These are phyloP conservation scores for Jacaranda copaia DNA, from an alignment of 257 asterid species.

Conservation along the genomic window DNA sequence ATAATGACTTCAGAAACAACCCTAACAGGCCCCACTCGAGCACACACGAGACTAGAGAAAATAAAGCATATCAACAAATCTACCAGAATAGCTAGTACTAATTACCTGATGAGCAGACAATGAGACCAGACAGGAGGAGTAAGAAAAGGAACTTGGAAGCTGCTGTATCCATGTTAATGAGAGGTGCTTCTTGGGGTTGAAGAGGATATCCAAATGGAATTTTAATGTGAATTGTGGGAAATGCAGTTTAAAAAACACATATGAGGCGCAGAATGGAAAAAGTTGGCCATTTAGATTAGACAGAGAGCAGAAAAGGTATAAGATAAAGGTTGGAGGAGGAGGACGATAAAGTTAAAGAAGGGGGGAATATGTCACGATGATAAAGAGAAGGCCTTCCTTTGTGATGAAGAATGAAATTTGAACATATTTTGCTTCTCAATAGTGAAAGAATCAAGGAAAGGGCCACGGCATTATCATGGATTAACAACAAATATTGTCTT, in stretches of 20 bases:
- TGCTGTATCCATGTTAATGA: constrained; percentile 54
- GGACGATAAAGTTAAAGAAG: constrained; percentile 55
- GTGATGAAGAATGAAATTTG: constrained; percentile 63
- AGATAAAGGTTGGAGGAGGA: constrained; percentile 35
- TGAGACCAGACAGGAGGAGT: constrained; percentile 44
- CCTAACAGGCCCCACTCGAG: neutral
- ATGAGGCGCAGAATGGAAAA: constrained; percentile 33
- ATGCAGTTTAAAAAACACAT: constrained; percentile 13
- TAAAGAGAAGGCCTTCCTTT: constrained; percentile 71
- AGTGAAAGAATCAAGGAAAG: constrained; percentile 43
- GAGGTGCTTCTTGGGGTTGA: constrained; percentile 17
- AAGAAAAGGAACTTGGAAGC: constrained; percentile 43
- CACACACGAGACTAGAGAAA: too few species aligned
- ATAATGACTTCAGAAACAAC: neutral
- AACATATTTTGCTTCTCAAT: constrained; percentile 51
- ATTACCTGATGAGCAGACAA: constrained; percentile 56
- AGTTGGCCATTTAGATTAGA: neutral
- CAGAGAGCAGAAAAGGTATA: constrained; percentile 34
- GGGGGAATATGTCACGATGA: constrained; percentile 51
- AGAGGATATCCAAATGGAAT: constrained; percentile 36
- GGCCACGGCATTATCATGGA: neutral
- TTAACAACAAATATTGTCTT: constrained; percentile 24
- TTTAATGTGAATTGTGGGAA: constrained; percentile 27
- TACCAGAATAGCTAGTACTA: neutral
- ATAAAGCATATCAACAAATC: neutral